Percentiles rank a stretch among this genome's conserved stretches.
Conservation (phyloP, 2,329 filamentous ascomycete species). For the Microdochium bolleyi region DNA sequence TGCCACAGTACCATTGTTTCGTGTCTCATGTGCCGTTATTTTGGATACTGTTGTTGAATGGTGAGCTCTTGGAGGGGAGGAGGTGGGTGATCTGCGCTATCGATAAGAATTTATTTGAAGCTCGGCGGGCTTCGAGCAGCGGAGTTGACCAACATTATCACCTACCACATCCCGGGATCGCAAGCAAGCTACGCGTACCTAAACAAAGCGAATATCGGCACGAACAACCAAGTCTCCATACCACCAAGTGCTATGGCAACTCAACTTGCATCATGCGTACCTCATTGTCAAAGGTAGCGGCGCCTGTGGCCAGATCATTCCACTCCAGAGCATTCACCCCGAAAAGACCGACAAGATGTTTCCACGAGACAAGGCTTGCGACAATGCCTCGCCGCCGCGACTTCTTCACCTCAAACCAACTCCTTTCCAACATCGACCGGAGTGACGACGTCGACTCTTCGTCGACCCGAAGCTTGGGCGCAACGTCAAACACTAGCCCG, state of each 20-base stretch:
- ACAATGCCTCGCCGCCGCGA: conserved; percentile 45
- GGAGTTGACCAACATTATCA: too few species aligned
- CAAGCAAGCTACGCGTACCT: not conserved
- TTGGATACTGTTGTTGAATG: not conserved
- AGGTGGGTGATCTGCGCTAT: not conserved
- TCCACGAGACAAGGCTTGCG: conserved; percentile 37
- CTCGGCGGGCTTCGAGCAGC: not conserved
- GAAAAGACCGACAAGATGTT: conserved; percentile 21
- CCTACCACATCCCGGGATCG: too few species aligned
- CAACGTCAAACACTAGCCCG: not conserved
- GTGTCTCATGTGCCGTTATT: too few species aligned
- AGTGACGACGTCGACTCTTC: conserved; percentile 1
- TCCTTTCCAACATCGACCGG: conserved; percentile 32
- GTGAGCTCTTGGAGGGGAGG: not conserved
- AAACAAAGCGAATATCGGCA: too few species aligned
- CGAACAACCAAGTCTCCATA: too few species aligned
- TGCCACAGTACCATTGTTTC: too few species aligned
- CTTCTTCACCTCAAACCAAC: conserved; percentile 61
- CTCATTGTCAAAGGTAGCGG: conserved; percentile 14
- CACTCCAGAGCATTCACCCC: conserved; percentile 20
- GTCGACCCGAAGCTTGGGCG: not conserved
- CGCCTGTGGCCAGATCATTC: conserved; percentile 13
- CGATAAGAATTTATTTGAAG: not conserved
- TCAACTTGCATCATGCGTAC: conserved; percentile 15
- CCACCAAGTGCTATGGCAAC: conserved; percentile 10